Conservation (phyloP, 495 filamentous ascomycete species). For the Penicillium silybi region DNA sequence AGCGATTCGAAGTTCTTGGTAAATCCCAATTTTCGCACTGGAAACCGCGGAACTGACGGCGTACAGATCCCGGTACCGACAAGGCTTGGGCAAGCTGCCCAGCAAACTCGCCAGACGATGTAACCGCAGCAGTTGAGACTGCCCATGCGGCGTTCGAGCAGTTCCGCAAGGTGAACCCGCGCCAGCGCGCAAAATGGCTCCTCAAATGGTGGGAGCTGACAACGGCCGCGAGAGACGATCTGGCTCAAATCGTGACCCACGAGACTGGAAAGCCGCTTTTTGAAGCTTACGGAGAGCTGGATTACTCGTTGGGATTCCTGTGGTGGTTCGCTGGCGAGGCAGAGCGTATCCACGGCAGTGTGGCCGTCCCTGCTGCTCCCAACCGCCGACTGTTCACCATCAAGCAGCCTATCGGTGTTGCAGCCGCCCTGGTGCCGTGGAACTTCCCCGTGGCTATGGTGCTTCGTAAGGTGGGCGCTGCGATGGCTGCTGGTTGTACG, state of each 20-base stretch:
- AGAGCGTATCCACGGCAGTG: slow-evolving; percentile 62
- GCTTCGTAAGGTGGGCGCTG: slow-evolving; percentile 63
- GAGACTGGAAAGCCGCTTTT: slow-evolving; percentile 62
- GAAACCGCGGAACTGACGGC: slow-evolving; percentile 5
- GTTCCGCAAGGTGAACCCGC: slow-evolving; percentile 59
- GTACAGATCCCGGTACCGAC: slow-evolving; percentile 60
- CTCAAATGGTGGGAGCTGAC: slow-evolving; percentile 56
- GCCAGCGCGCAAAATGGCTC: slow-evolving; percentile 58
- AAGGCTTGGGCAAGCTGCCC: slow-evolving; percentile 62
- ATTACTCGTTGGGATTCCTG: slow-evolving; percentile 57
- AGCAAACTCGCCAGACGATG: slow-evolving; percentile 56
- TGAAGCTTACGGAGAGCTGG: slow-evolving; percentile 56
- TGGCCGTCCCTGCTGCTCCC: slow-evolving; percentile 51
- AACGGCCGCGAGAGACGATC: slow-evolving; percentile 47
- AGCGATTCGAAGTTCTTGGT: slow-evolving; percentile 66
- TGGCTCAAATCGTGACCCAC: slow-evolving; percentile 57
- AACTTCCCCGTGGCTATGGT: slow-evolving; percentile 65
- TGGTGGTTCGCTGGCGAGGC: slow-evolving; percentile 69
- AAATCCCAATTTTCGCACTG: slow-evolving; percentile 7
- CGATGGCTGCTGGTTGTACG: slow-evolving; percentile 68
- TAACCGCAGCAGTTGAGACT: slow-evolving; percentile 54
- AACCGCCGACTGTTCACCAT: slow-evolving; percentile 64
- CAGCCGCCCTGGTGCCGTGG: slow-evolving; percentile 64
- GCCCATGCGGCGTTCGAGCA: slow-evolving; percentile 57
- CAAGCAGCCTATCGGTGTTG: slow-evolving; percentile 66